Base-by-base conservation (phyloP, 1,284 basidiomycete species). In the Cryptococcus sp. region DNA sequence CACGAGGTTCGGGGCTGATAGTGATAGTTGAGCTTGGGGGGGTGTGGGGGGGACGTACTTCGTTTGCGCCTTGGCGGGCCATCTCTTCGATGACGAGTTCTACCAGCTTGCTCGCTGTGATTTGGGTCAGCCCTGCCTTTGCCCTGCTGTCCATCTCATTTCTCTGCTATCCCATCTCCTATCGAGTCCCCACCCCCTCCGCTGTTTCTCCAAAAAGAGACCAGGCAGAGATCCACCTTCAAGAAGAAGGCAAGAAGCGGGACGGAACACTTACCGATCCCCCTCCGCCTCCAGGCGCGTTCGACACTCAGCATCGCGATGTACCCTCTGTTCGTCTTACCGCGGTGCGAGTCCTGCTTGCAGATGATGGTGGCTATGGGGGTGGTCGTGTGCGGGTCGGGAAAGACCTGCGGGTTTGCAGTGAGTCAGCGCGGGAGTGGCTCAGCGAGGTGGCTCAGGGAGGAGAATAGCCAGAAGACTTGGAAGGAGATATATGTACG, bases 271-370 rank as follows among this genome's bases (percentile, higher is more conserved):
- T 71, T 71, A 93, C 92, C 92, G 73, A 98, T 94, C 15, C 95
- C 93, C 46, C 85, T 83, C 73, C 93, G 88, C 42, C 94, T 81
- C 82, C 85, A 94, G 42, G 80, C 76, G 72, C 85, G 86, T 75
- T 83, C 82, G 23, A 95, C 91, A 65, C 88, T 91, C 53, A 99
- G 83, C 96, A 99, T 98, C 33, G 93, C 95, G 59, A 98, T 96
- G 73, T 98, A 98, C 4, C 95, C 95, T 67, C 95, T 80, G 77
- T 91, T 89, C 4, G 85, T 80, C 53, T 82, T 79, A 65, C 87
- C 84, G n/a, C 72, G 65, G 76, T 97, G 94, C 70, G 83, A 81
- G 66, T 91, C 92, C 75, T 95, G 89, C 80, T 98, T 98, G 83
- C 91, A 94, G 28, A 98, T 88, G 58, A 98, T 89, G 4, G 91